A percentile compares a stretch with the other conserved stretches of the same genome.
Conservation (phyloP, 2,329 filamentous ascomycete genomes). For the Monilinia laxa region DNA sequence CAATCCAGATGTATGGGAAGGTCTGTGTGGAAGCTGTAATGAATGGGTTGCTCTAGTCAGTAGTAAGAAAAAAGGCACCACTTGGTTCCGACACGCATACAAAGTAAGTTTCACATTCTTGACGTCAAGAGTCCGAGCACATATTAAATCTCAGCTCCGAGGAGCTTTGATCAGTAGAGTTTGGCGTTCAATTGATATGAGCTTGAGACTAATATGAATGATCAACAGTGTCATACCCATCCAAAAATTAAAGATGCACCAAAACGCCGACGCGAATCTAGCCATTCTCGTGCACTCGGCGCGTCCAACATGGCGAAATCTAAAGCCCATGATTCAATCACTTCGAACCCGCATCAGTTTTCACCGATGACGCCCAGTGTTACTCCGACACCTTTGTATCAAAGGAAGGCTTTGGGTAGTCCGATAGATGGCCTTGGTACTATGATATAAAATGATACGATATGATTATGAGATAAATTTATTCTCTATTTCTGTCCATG, state of each 20-base stretch:
- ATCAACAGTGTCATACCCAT: slow-evolving; percentile 62
- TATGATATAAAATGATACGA: slow-evolving; percentile 50
- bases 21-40: slow-evolving; percentile 73
- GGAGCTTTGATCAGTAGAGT: not conserved
- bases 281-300: slow-evolving; percentile 44
- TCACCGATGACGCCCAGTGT: slow-evolving; percentile 46
- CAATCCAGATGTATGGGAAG: slow-evolving; percentile 80
- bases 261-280: slow-evolving; percentile 65
- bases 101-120: slow-evolving; percentile 56
- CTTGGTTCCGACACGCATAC: slow-evolving; percentile 87
- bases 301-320: slow-evolving; percentile 48
- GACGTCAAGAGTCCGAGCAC: slow-evolving; percentile 3
- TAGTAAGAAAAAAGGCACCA: slow-evolving; percentile 89
- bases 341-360: slow-evolving; percentile 40
- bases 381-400: slow-evolving; percentile 42
- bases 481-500: slow-evolving; percentile 18
- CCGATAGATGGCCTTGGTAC: slow-evolving; percentile 46
- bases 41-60: slow-evolving; percentile 80
- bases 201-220: slow-evolving; percentile 8
- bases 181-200: not conserved
- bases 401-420: slow-evolving; percentile 34
- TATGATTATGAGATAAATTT: slow-evolving; percentile 10
- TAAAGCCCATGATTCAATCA: slow-evolving; percentile 16
- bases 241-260: slow-evolving; percentile 70
- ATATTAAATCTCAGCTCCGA: not conserved